Evolutionary conservation across 163 green algal species (phyloP), one percentile per base, ranked within the genome.

Genomic region (Chloroidium sp.): DNA sequence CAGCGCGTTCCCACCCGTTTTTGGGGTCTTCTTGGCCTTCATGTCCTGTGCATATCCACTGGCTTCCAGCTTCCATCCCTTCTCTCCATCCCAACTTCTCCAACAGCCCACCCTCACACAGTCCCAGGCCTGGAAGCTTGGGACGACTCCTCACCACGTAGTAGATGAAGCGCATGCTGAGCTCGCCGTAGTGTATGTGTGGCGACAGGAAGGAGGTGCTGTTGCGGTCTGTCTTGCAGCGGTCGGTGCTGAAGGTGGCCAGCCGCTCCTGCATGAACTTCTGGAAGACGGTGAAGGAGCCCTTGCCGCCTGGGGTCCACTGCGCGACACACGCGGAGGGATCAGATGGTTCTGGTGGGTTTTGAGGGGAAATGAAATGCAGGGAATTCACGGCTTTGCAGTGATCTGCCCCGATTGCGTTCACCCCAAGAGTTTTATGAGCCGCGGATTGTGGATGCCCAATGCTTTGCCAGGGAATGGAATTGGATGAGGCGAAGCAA

Each of bases 141-240:
- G 36, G 36, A 36, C 36, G 36, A 36, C 58, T 62, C 8, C 74
- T 83, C 72, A 92, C 85, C 84, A 89, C 79, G 83, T 93, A 92
- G 79, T 90, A 93, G 67, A 96, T 88, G 84, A 90, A 85, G 3
- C 92, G 84, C 62, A 93, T 88, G 76, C 86, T 92, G 80, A 98
- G 90, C 82, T 92, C 91, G 57, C 94, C 94, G 82, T 91, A 93
- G 88, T 98, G 94, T 8, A 98, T 88, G 91, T 97, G 94, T 58
- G 94, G 94, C 13, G 93, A 97, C 57, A 98, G 89, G 78, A 90
- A 89, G 6, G 87, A 94, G 59, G 93, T 98, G 79, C 81, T 91
- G 59, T 92, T 89, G 3, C 89, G 82, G 79, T 97, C 92, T 1
- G 93, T 92, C 84, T 96, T 94, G 59, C 88, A 88, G 36, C 92